Evolutionary conservation across 495 filamentous ascomycete genomes (phyloP).

Genomic region (Neurospora sp.): DNA sequence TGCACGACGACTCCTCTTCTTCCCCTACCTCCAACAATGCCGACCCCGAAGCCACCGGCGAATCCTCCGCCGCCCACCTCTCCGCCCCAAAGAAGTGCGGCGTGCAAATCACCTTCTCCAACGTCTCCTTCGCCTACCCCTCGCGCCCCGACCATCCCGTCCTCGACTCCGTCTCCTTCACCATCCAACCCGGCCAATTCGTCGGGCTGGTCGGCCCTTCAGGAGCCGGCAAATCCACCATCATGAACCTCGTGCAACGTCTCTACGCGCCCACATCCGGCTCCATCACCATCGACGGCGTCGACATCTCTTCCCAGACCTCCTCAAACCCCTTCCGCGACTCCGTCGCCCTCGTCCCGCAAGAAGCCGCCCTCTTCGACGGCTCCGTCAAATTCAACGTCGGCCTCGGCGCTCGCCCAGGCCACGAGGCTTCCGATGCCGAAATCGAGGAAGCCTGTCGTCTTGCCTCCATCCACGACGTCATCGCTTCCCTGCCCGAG

Average conservation of each 20-base stretch:
- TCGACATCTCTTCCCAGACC: no score
- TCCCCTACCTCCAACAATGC: not conserved
- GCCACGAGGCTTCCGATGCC: constrained; percentile 27
- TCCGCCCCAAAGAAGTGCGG: constrained; percentile 38
- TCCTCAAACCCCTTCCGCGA: constrained; percentile 40
- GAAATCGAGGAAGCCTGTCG: constrained; percentile 49
- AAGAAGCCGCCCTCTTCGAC: constrained; percentile 45
- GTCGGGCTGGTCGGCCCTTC: constrained; percentile 59
- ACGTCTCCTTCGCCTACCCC: constrained; percentile 50
- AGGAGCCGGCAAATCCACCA: constrained; percentile 65
- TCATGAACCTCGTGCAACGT: constrained; percentile 50
- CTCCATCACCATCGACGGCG: constrained; percentile 40
- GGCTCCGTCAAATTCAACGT: constrained; percentile 50
- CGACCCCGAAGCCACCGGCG: constrained; percentile 42
- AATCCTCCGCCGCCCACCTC: constrained; percentile 38
- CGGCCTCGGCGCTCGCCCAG: constrained; percentile 33
- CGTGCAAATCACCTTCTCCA: constrained; percentile 40
- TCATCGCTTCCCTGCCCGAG: constrained; percentile 44
- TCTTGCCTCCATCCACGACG: constrained; percentile 50
- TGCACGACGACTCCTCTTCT: not conserved
- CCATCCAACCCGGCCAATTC: constrained; percentile 53
- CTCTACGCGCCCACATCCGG: constrained; percentile 51
- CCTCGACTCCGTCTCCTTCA: constrained; percentile 39
- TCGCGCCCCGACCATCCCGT: constrained; percentile 42
- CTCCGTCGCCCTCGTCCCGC: constrained; percentile 47